These are phyloP conservation scores for bread wheat (Triticum aestivum) DNA, from an alignment of 176 grass and related monocot species.

Conservation along the genomic window IWGSC_CS_RefSeq_v2.1 NC_057801.1:102788632-102789131, in stretches of 20 bases:
- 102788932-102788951: constrained; percentile 56
- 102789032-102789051: constrained; percentile 63
- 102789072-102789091: constrained; percentile 4
- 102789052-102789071: constrained; percentile 20
- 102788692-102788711: background rate
- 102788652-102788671: background rate
- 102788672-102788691: background rate
- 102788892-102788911: background rate
- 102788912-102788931: constrained; percentile 63
- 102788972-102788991: constrained; percentile 38
- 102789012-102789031: constrained; percentile 77
- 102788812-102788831: background rate
- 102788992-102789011: constrained; percentile 47
- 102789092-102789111: background rate
- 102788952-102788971: constrained; percentile 35
- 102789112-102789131: background rate
- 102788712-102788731: background rate
- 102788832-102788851: background rate
- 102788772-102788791: background rate
- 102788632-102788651: background rate
- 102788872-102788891: background rate
- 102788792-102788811: background rate
- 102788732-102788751: background rate
- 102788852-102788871: background rate
- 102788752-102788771: background rate